These are phyloP conservation scores for Cetraspora pellucida DNA, from an alignment of 192 early-diverging fungal genomes.

Conservation along the genomic window DNA sequence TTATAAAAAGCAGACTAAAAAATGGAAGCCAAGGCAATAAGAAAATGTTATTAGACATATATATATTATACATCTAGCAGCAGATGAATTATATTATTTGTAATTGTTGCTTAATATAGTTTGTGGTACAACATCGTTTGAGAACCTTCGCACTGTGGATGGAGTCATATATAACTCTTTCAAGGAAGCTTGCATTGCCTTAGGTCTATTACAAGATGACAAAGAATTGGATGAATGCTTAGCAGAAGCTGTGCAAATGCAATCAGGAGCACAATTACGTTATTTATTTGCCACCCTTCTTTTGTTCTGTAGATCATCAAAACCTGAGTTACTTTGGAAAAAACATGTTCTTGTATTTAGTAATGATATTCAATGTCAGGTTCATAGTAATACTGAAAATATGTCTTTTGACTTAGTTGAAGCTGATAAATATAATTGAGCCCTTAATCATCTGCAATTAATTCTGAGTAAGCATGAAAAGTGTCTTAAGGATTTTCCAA, in stretches of 20 bases:
- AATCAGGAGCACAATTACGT: constrained; percentile 34
- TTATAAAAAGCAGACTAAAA: background rate
- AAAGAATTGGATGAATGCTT: constrained; percentile 34
- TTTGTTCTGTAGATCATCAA: background rate
- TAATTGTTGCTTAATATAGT: constrained; percentile 31
- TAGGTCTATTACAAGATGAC: constrained; percentile 37
- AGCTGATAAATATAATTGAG: too few species aligned
- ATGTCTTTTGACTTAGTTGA: too few species aligned
- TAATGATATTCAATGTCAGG: too few species aligned
- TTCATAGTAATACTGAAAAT: too few species aligned
- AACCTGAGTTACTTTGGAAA: constrained; percentile 14
- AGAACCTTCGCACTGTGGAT: background rate
- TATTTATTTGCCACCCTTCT: constrained; percentile 31
- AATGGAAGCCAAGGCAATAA: constrained; percentile 21
- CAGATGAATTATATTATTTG: constrained; percentile 38
- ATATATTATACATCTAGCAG: constrained; percentile 21
- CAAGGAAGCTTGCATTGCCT: constrained; percentile 34
- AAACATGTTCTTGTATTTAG: background rate
- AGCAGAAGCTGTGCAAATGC: constrained; percentile 23
- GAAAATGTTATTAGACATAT: constrained; percentile 31
- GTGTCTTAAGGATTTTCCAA: too few species aligned
- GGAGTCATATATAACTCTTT: constrained; percentile 15
- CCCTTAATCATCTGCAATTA: too few species aligned
- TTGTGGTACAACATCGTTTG: constrained; percentile 23
- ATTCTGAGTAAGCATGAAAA: too few species aligned